phyloP scores from a whole-genome alignment of 2,329 filamentous ascomycete species.

The Monosporascus sp. region DNA sequence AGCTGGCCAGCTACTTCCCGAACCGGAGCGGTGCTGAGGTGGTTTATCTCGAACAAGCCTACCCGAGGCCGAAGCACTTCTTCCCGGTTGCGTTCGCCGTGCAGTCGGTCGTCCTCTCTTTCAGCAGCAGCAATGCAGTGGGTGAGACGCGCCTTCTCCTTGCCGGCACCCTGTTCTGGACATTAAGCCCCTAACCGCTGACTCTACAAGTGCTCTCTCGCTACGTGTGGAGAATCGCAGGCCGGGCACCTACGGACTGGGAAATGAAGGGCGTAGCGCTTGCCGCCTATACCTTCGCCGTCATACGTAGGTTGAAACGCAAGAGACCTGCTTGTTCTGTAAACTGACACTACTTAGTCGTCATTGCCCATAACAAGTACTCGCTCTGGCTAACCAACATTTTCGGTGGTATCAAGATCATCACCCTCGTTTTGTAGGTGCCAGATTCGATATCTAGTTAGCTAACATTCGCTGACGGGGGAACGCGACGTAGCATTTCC shows the following conservation, averaged over 20 bases:
- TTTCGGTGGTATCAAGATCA: conserved; percentile 54
- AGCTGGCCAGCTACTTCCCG: conserved; percentile 51
- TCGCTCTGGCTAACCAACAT: conserved; percentile 51
- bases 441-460: neutral
- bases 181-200: neutral
- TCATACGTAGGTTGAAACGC: conserved; percentile 39
- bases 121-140: conserved; percentile 52
- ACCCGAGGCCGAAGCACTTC: conserved; percentile 50
- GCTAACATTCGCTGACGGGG: neutral
- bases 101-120: conserved; percentile 50
- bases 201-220: conserved; percentile 46
- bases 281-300: conserved; percentile 56
- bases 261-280: conserved; percentile 62
- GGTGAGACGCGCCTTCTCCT: conserved; percentile 26
- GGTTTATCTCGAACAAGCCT: conserved; percentile 55
- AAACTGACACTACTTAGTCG: conserved; percentile 19
- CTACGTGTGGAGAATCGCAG: conserved; percentile 57
- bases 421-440: conserved; percentile 52
- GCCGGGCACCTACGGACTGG: conserved; percentile 50
- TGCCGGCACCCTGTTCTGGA: neutral
- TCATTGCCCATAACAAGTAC: conserved; percentile 50
- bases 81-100: conserved; percentile 52
- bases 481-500: conserved; percentile 31
- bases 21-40: conserved; percentile 52
- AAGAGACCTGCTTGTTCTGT: neutral